Evolutionary conservation across 2,329 filamentous ascomycete species (phyloP), one percentile per base, ranked within the genome.

Genomic region (Fusarium sp.): DNA sequence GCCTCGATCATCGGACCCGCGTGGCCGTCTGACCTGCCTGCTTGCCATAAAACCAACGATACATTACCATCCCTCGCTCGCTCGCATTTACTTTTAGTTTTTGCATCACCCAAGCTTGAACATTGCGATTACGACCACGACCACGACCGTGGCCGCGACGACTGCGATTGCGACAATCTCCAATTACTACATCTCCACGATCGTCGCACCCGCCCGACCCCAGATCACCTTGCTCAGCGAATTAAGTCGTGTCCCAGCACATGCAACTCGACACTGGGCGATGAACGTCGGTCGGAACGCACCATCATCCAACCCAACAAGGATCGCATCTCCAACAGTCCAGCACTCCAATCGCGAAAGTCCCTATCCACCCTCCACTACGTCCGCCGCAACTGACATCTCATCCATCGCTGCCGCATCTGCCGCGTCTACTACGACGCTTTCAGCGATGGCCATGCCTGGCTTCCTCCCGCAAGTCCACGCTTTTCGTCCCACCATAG

Each of bases 361-460:
- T 50, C 72, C 71, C n/a, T 73, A 73, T 50, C 64, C 70, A 35
- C 51, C 71, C 11, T 63, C 71, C 49, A 58, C 66, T 35, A 57
- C 59, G 52, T 53, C 69, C 45, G 65, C 70, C 29, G 43, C 54
- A 25, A 44, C 50, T 37, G 35, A 52, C 17, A 37, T 19, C 44
- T 15, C 59, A 38, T n/a, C 41, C 14, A 37, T 48, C 29, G 35
- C 43, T 19, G 31, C 50, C 46, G 49, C 42, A 25, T 29, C 63
- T 7, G 25, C 15, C 31, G 46, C 46, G 33, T 33, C 35, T 37
- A 29, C 41, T 31, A 45, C 53, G 23, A 42, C 54, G 15, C 44
- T 53, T 27, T 57, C 53, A 45, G 69, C 72, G 61, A 83, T 84
- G 81, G 75, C 80, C 58, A 73, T 78, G 51, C 72, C 79, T 37